Conservation (phyloP, 2,329 filamentous ascomycete genomes). For the Alternaria arbusti region DNA sequence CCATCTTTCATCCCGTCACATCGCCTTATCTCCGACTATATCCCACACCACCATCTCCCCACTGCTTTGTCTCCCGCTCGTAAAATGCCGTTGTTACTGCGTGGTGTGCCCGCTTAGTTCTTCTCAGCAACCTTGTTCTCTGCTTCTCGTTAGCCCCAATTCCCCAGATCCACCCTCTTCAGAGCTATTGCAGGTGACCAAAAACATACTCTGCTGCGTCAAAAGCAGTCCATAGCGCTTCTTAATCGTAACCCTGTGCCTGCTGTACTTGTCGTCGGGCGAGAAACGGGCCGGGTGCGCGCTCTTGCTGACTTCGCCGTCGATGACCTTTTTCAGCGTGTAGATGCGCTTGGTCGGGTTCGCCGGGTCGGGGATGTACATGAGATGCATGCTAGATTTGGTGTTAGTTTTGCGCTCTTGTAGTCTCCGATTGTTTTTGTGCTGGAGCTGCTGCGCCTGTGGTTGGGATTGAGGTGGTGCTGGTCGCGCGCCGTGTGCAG, state of each 20-base stretch:
- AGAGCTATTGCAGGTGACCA: no score
- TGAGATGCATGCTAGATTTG: conserved; percentile 67
- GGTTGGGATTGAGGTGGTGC: background rate
- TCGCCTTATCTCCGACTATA: background rate
- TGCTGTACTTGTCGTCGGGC: conserved; percentile 97
- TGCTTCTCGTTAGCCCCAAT: conserved; percentile 16
- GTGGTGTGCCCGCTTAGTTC: background rate
- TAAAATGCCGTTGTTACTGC: background rate
- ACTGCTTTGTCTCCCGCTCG: background rate
- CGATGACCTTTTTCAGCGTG: conserved; percentile 87
- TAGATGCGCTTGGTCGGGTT: conserved; percentile 80
- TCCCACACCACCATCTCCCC: background rate
- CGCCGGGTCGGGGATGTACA: conserved; percentile 82
- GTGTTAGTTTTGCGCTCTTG: background rate
- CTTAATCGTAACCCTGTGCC: conserved; percentile 92
- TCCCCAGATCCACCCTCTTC: no score
- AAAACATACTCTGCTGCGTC: conserved; percentile 74
- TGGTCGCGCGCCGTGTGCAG: background rate
- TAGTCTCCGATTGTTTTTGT: no score
- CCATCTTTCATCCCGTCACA: background rate
- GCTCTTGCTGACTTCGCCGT: conserved; percentile 88
- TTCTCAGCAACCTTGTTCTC: conserved; percentile 38
- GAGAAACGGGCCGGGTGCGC: conserved; percentile 97
- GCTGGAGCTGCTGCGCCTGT: background rate
- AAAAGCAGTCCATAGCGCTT: conserved; percentile 88